These are phyloP conservation scores for Calocybe gangraenosa DNA, from an alignment of 768 basidiomycete genomes.

Conservation along the genomic window DNA sequence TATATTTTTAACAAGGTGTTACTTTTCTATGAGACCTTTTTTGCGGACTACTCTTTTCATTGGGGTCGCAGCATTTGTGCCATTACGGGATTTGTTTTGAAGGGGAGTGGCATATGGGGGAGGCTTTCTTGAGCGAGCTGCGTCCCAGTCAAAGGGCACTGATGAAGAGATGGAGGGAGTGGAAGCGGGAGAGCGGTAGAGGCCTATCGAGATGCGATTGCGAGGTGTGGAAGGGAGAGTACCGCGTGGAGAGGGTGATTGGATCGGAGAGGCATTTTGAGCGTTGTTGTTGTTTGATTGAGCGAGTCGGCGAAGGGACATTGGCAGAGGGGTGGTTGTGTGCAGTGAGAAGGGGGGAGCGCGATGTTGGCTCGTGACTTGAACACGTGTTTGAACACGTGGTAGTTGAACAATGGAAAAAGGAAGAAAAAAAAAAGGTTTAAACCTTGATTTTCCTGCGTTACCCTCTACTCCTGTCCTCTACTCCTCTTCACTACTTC, in stretches of 20 bases:
- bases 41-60: conserved; percentile 57
- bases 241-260: conserved; percentile 23
- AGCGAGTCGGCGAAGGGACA: conserved; percentile 58
- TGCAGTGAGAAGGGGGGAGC: conserved; percentile 11
- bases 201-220: conserved; percentile 46
- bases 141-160: conserved; percentile 84
- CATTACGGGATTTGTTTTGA: conserved; percentile 40
- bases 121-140: conserved; percentile 63
- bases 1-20: conserved; percentile 8
- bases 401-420: conserved; percentile 46
- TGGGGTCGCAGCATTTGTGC: conserved; percentile 28
- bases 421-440: conserved; percentile 33
- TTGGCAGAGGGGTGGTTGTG: conserved; percentile 14
- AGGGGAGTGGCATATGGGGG: conserved; percentile 70
- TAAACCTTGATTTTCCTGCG: conserved; percentile 27
- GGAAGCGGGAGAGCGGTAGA: conserved; percentile 55
- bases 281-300: conserved; percentile 41
- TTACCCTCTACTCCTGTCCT: conserved; percentile 22
- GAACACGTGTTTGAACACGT: conserved; percentile 36
- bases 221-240: conserved; percentile 36
- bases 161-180: conserved; percentile 76
- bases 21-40: conserved; percentile 65
- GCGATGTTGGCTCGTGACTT: conserved; percentile 7
- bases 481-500: conserved; percentile 21
- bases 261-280: conserved; percentile 26